Evolutionary conservation across 805 yeast genomes (phyloP).

Genomic region (Ogataea methylovora): DNA sequence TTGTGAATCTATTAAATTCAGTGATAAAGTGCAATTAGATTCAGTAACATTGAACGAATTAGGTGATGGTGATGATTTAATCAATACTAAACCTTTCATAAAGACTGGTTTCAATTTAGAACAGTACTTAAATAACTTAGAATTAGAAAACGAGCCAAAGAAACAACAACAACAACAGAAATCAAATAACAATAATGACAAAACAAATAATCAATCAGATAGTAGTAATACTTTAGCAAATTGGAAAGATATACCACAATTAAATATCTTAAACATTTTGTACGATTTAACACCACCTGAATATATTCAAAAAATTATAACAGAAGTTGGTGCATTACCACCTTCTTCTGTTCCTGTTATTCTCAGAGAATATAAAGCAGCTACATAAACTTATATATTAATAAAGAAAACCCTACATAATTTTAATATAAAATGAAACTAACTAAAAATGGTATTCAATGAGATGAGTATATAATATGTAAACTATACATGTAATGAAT

Average conservation of each 20-base stretch:
- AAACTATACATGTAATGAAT: too few relatives aligned
- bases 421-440: background rate
- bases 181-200: conserved; percentile 9
- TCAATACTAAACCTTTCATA: conserved; percentile 48
- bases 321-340: conserved; percentile 93
- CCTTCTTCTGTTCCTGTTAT: conserved; percentile 98
- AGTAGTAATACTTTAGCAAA: conserved; percentile 40
- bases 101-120: conserved; percentile 59
- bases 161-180: conserved; percentile 20
- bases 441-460: too few relatives aligned
- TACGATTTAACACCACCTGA: conserved; percentile 94
- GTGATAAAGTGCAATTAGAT: conserved; percentile 92
- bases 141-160: conserved; percentile 19
- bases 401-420: background rate
- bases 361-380: conserved; percentile 76
- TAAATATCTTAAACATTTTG: conserved; percentile 76
- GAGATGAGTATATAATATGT: too few relatives aligned
- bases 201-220: conserved; percentile 20
- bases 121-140: conserved; percentile 45
- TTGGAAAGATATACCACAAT: conserved; percentile 56
- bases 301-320: conserved; percentile 87
- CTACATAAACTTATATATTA: conserved; percentile 8
- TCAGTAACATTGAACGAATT: conserved; percentile 92
- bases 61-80: conserved; percentile 68
- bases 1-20: conserved; percentile 90